Conservation (phyloP, 768 basidiomycete genomes). For the Amanita exitialis region DNA sequence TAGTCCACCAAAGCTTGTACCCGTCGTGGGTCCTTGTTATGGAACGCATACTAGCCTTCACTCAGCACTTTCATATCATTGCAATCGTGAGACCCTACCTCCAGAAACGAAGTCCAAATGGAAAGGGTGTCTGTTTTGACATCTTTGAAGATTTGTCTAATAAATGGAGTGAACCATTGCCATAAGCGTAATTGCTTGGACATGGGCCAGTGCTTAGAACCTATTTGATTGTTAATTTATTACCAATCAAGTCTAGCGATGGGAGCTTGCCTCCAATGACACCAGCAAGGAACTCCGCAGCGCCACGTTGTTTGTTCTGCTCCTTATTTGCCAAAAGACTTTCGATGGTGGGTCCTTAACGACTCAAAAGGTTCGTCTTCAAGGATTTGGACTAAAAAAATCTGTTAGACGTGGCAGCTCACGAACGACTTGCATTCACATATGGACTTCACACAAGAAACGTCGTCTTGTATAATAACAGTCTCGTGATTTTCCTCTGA, state of each 20-base stretch:
- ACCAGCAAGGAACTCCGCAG: slow-evolving; percentile 76
- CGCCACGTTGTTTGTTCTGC: slow-evolving; percentile 81
- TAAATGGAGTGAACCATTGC: slow-evolving; percentile 69
- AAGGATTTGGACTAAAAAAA: slow-evolving; percentile 60
- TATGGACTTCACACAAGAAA: slow-evolving; percentile 65
- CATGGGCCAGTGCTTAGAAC: slow-evolving; percentile 81
- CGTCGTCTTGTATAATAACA: slow-evolving; percentile 54
- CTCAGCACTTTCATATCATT: neutral
- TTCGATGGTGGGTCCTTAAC: slow-evolving; percentile 51
- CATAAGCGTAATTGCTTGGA: slow-evolving; percentile 61
- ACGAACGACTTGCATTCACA: slow-evolving; percentile 31
- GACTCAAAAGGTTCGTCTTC: slow-evolving; percentile 61
- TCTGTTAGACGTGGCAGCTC: slow-evolving; percentile 1
- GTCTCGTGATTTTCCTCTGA: slow-evolving; percentile 72
- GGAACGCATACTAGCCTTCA: slow-evolving; percentile 54
- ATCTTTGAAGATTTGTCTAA: slow-evolving; percentile 58
- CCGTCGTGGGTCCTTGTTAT: slow-evolving; percentile 74
- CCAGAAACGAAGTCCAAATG: slow-evolving; percentile 73
- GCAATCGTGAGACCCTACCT: slow-evolving; percentile 30
- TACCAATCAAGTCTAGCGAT: neutral
- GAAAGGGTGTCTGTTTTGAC: slow-evolving; percentile 75
- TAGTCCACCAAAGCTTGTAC: slow-evolving; percentile 73
- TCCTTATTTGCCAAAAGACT: slow-evolving; percentile 58
- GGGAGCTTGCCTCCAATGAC: slow-evolving; percentile 42
- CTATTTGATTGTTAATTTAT: slow-evolving; percentile 23